Evolutionary conservation across 2,329 filamentous ascomycete species (phyloP).

Genomic region (Drechslera avenae): DNA sequence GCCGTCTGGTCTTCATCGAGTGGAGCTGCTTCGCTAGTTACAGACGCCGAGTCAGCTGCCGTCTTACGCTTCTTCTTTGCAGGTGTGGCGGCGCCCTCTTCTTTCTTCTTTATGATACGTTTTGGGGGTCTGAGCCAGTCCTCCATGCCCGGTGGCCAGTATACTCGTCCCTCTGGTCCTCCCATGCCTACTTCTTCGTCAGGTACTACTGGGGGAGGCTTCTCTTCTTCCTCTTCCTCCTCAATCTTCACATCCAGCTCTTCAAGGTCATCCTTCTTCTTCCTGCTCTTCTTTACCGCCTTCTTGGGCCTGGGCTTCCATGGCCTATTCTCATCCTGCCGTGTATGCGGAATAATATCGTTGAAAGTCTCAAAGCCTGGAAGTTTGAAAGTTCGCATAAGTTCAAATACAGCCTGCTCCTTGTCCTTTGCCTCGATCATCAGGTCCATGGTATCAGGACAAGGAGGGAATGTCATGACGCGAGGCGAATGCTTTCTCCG

Average conservation of each 20-base stretch:
- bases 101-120: slow-evolving; percentile 65
- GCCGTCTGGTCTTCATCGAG: slow-evolving; percentile 44
- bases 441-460: slow-evolving; percentile 82
- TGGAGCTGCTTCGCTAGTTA: slow-evolving; percentile 34
- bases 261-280: slow-evolving; percentile 49
- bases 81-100: slow-evolving; percentile 42
- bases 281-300: slow-evolving; percentile 53
- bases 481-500: slow-evolving; percentile 84
- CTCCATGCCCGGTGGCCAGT: slow-evolving; percentile 89
- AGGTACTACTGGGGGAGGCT: slow-evolving; percentile 53
- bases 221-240: slow-evolving; percentile 46
- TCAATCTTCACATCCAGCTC: slow-evolving; percentile 51
- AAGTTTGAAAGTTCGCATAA: slow-evolving; percentile 87
- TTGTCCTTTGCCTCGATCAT: slow-evolving; percentile 99
- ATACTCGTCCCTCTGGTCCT: slow-evolving; percentile 78
- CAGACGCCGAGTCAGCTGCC: slow-evolving; percentile 29
- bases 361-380: slow-evolving; percentile 78
- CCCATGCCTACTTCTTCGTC: slow-evolving; percentile 84
- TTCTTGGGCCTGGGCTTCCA: slow-evolving; percentile 49
- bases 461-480: slow-evolving; percentile 80
- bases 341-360: slow-evolving; percentile 76
- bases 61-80: slow-evolving; percentile 42
- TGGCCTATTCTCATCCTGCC: slow-evolving; percentile 73
- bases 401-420: slow-evolving; percentile 91
- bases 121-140: slow-evolving; percentile 87